phyloP scores from a whole-genome alignment of 495 filamentous ascomycete genomes.

The Amphirosellinia nigrospora region DNA sequence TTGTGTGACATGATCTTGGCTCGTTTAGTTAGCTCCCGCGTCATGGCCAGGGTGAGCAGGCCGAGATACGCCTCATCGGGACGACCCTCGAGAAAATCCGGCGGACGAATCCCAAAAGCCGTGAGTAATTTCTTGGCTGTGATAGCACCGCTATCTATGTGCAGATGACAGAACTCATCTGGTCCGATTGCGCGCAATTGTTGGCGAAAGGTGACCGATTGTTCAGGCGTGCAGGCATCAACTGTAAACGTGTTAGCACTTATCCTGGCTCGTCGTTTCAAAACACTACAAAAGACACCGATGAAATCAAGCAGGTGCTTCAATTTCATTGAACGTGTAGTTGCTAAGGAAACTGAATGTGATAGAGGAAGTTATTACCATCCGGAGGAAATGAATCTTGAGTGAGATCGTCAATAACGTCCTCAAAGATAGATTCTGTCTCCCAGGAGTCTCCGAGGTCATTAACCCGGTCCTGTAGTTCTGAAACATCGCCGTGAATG shows the following conservation, averaged over 20 bases:
- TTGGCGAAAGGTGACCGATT: constrained; percentile 70
- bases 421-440: constrained; percentile 69
- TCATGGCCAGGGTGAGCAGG: constrained; percentile 76
- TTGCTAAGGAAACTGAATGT: constrained; percentile 27
- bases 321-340: not conserved
- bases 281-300: not conserved
- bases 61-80: constrained; percentile 76
- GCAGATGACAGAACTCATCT: constrained; percentile 74
- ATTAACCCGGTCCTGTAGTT: constrained; percentile 65
- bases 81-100: constrained; percentile 74
- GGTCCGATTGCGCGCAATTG: constrained; percentile 77
- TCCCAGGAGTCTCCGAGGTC: constrained; percentile 71
- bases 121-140: constrained; percentile 85
- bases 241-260: constrained; percentile 44
- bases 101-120: constrained; percentile 85
- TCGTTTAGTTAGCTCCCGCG: constrained; percentile 81
- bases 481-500: constrained; percentile 39
- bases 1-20: constrained; percentile 83
- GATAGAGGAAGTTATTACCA: constrained; percentile 48
- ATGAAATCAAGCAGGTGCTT: not conserved
- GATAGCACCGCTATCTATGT: constrained; percentile 69
- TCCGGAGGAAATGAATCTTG: constrained; percentile 66
- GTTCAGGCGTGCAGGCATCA: constrained; percentile 74
- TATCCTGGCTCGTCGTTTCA: not conserved
- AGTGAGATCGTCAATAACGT: constrained; percentile 66